A percentile compares a stretch with the other conserved stretches of the same genome.
Evolutionary conservation across 2,329 filamentous ascomycete species (phyloP).

Genomic region (Madurella mycetomatis): DNA sequence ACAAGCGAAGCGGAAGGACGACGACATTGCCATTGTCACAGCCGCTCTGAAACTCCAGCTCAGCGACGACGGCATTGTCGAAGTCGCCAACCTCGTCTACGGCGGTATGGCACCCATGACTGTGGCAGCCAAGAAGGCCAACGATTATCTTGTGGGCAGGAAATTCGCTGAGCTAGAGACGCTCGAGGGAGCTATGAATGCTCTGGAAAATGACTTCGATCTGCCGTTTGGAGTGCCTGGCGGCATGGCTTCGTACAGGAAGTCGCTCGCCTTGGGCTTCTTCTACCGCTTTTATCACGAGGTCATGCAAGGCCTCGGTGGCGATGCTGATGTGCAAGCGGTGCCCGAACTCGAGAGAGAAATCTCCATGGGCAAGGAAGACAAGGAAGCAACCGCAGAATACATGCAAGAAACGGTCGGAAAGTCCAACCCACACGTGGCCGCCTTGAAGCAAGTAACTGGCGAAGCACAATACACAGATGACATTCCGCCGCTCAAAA

Average conservation of each 20-base stretch:
- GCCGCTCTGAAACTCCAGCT: slow-evolving; percentile 73
- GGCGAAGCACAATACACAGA: slow-evolving; percentile 96
- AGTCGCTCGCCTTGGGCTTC: slow-evolving; percentile 84
- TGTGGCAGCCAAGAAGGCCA: slow-evolving; percentile 75
- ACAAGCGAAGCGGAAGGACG: slow-evolving; percentile 93
- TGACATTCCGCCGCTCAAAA: slow-evolving; percentile 81
- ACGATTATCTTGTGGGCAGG: slow-evolving; percentile 70
- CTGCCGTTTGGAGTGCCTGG: slow-evolving; percentile 87
- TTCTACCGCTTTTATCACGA: slow-evolving; percentile 98
- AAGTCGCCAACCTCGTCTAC: slow-evolving; percentile 76
- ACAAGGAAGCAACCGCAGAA: slow-evolving; percentile 66
- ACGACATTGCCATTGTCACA: slow-evolving; percentile 97
- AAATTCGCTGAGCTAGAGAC: slow-evolving; percentile 76
- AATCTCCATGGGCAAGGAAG: slow-evolving; percentile 75
- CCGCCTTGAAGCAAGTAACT: slow-evolving; percentile 87
- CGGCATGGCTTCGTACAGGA: slow-evolving; percentile 95
- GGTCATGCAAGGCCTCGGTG: slow-evolving; percentile 59
- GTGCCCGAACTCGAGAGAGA: slow-evolving; percentile 80
- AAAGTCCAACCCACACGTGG: slow-evolving; percentile 80
- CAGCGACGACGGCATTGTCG: slow-evolving; percentile 63
- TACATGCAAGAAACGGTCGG: slow-evolving; percentile 82
- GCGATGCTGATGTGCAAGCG: slow-evolving; percentile 62
- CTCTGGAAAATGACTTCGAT: slow-evolving; percentile 85
- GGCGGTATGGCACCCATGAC: slow-evolving; percentile 94
- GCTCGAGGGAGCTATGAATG: slow-evolving; percentile 83